phyloP scores from a whole-genome alignment of 1,284 basidiomycete species.

The Pascua sp. region DNA sequence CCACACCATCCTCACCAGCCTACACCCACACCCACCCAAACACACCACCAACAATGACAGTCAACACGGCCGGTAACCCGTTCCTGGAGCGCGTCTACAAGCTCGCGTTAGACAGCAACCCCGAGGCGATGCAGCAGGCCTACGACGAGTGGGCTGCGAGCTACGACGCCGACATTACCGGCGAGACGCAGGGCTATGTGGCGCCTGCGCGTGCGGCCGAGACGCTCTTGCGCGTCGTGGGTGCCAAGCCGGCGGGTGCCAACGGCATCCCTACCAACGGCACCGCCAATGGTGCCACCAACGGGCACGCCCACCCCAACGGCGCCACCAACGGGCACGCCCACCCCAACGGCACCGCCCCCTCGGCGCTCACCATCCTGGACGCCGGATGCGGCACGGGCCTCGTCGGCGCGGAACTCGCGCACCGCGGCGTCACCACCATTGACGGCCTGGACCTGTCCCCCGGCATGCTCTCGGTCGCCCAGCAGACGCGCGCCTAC shows the following conservation, averaged over 20 bases:
- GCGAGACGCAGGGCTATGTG: conserved; percentile 2
- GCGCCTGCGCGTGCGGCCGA: background rate
- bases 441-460: conserved; percentile 14
- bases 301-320: too few relatives aligned
- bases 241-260: too few relatives aligned
- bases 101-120: background rate
- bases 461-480: conserved; percentile 7
- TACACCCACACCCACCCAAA: too few relatives aligned
- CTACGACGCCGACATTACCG: conserved; percentile 14
- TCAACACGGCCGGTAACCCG: conserved; percentile 7
- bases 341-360: too few relatives aligned
- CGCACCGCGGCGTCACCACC: background rate
- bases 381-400: conserved; percentile 16
- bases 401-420: conserved; percentile 7
- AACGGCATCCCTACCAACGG: background rate
- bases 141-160: conserved; percentile 39
- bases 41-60: too few relatives aligned
- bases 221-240: too few relatives aligned
- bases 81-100: conserved; percentile 5
- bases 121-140: background rate
- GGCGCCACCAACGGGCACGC: too few relatives aligned
- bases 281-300: too few relatives aligned
- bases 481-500: conserved; percentile 9
- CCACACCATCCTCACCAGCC: too few relatives aligned
- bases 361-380: background rate